Evolutionary conservation across 2,329 filamentous ascomycete genomes (phyloP).

Genomic region (Xylaria polymorpha): DNA sequence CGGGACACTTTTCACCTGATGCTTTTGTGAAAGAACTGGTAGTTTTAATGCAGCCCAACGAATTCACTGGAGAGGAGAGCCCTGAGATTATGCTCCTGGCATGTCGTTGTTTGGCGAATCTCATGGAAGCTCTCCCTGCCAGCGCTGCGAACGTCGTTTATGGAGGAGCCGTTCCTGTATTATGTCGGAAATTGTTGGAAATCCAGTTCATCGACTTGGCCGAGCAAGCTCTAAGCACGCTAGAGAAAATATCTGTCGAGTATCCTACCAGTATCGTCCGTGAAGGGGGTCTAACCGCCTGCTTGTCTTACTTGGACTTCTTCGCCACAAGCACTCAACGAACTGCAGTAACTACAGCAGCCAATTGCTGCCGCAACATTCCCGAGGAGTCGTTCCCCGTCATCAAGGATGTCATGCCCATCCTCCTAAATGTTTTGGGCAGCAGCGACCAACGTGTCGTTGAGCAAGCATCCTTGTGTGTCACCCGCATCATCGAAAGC

Average conservation of each 20-base stretch:
- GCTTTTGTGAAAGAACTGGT: conserved; percentile 96
- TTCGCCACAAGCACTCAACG: conserved; percentile 97
- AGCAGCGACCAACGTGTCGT: conserved; percentile 97
- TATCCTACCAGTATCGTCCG: conserved; percentile 95
- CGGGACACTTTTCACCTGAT: conserved; percentile 94
- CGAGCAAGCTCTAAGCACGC: conserved; percentile 93
- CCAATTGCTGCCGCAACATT: conserved; percentile 98
- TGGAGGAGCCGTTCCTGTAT: conserved; percentile 91
- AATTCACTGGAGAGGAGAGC: conserved; percentile 85
- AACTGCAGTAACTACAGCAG: conserved; percentile 95
- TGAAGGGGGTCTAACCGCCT: conserved; percentile 95
- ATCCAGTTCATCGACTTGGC: conserved; percentile 98
- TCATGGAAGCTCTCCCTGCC: conserved; percentile 96
- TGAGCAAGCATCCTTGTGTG: conserved; percentile 94
- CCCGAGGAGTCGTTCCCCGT: conserved; percentile 92
- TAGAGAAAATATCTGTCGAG: conserved; percentile 97
- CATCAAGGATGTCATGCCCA: conserved; percentile 96
- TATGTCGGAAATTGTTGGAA: conserved; percentile 94
- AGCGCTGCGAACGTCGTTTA: conserved; percentile 97
- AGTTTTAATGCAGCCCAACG: conserved; percentile 88
- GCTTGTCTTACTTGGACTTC: conserved; percentile 94
- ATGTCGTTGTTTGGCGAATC: conserved; percentile 92
- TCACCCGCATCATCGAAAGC: conserved; percentile 95
- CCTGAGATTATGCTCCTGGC: conserved; percentile 97
- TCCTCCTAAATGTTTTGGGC: conserved; percentile 85